phyloP scores from a whole-genome alignment of 768 basidiomycete species.

The Lactifluus subvellereus region DNA sequence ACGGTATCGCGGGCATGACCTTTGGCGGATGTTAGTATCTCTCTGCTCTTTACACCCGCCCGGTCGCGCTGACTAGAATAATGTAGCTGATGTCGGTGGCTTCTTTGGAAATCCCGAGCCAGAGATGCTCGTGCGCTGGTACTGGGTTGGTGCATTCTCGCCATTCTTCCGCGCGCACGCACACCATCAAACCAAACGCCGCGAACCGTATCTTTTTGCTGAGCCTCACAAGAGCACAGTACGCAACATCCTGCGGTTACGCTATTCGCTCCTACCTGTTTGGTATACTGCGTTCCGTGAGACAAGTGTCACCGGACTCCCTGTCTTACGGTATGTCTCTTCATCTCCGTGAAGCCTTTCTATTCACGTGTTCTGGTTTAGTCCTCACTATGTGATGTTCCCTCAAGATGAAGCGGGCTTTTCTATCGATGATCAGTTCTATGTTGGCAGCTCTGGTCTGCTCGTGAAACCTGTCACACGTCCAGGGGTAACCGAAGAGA shows the following conservation, averaged over 20 bases:
- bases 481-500: constrained; percentile 60
- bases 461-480: constrained; percentile 87
- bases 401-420: constrained; percentile 86
- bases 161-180: constrained; percentile 99
- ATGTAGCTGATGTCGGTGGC: constrained; percentile 90
- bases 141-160: constrained; percentile 89
- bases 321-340: constrained; percentile 65
- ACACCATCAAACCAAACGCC: constrained; percentile 94
- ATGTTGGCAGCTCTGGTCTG: constrained; percentile 80
- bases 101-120: constrained; percentile 96
- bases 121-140: constrained; percentile 96
- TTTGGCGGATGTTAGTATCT: constrained; percentile 77
- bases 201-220: constrained; percentile 90
- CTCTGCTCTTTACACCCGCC: background rate
- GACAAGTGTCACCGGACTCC: constrained; percentile 72
- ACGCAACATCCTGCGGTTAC: constrained; percentile 67
- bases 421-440: constrained; percentile 90
- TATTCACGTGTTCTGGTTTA: constrained; percentile 29
- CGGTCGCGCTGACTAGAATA: constrained; percentile 14
- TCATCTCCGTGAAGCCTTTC: background rate
- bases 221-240: constrained; percentile 85
- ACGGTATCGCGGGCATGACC: constrained; percentile 84
- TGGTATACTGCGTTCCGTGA: constrained; percentile 99
- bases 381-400: constrained; percentile 95
- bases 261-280: constrained; percentile 83